Conservation (phyloP, 225 moss, liverwort and hornwort species). For the Bryum argenteum region DNA sequence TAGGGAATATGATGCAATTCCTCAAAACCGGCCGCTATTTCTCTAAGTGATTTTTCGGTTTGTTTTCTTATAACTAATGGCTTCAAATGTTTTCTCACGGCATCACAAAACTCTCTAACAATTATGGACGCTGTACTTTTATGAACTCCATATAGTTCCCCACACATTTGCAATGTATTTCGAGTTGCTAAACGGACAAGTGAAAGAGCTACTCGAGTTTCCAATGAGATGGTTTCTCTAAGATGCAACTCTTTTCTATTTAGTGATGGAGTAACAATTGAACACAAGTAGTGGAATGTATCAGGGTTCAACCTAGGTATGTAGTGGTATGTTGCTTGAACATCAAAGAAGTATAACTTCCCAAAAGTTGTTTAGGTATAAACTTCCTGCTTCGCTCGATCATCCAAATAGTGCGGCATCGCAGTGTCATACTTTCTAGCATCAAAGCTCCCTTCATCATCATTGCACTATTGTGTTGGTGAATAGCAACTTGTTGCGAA, state of each 20-base stretch:
- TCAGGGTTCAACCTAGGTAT: neutral
- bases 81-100: neutral
- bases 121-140: neutral
- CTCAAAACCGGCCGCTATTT: neutral
- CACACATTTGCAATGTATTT: neutral
- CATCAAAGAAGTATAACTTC: too few species aligned
- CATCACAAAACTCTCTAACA: neutral
- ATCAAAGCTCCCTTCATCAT: too few species aligned
- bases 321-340: neutral
- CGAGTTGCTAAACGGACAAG: neutral
- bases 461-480: too few species aligned
- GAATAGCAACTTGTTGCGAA: conserved; percentile 1
- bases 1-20: neutral
- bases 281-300: neutral
- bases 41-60: neutral
- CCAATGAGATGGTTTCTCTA: neutral
- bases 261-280: neutral
- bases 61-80: neutral
- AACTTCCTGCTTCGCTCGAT: too few species aligned
- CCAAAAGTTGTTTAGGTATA: too few species aligned
- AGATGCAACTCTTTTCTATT: neutral
- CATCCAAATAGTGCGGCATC: too few species aligned
- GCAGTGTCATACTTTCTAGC: too few species aligned
- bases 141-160: neutral
- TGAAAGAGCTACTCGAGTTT: neutral